Percentiles rank a stretch among this genome's conserved stretches.
Evolutionary conservation across 257 asterid species (phyloP).

Genomic region (Rauvolfia tetraphylla): DNA sequence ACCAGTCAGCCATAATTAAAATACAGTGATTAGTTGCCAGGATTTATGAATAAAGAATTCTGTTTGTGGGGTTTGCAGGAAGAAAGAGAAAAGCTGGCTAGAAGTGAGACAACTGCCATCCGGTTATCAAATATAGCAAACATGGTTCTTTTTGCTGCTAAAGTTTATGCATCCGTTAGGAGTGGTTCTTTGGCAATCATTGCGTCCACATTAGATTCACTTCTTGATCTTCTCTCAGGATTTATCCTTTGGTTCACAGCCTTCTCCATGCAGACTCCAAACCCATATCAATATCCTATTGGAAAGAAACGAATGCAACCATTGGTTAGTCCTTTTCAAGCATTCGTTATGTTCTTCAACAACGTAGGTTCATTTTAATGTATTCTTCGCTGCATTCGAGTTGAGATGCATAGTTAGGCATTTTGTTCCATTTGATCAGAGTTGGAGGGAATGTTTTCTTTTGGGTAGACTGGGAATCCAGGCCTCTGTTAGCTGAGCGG

Average conservation of each 20-base stretch:
- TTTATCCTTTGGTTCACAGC: slow-evolving; percentile 57
- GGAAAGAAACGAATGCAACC: slow-evolving; percentile 65
- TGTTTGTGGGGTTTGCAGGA: slow-evolving; percentile 31
- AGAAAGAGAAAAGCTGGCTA: slow-evolving; percentile 44
- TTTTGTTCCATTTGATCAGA: neutral
- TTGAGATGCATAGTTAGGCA: neutral
- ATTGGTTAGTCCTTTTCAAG: slow-evolving; percentile 38
- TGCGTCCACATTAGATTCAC: slow-evolving; percentile 54
- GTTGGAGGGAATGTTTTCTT: neutral
- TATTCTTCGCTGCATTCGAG: neutral
- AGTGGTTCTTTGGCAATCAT: slow-evolving; percentile 55
- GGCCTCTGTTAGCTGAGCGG: neutral
- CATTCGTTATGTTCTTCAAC: neutral
- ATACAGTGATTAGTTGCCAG: neutral
- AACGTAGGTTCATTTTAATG: neutral
- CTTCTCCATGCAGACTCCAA: slow-evolving; percentile 49
- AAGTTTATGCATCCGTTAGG: slow-evolving; percentile 46
- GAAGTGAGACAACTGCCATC: slow-evolving; percentile 48
- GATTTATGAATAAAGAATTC: neutral
- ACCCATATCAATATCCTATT: slow-evolving; percentile 51
- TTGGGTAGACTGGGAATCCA: neutral
- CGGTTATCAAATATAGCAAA: slow-evolving; percentile 50
- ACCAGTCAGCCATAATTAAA: neutral
- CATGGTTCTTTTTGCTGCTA: slow-evolving; percentile 52
- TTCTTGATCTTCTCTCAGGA: slow-evolving; percentile 53